Evolutionary conservation across 179 eudicot species (phyloP), one percentile per base, ranked within the genome.

Genomic region (Nepenthes alata): DNA sequence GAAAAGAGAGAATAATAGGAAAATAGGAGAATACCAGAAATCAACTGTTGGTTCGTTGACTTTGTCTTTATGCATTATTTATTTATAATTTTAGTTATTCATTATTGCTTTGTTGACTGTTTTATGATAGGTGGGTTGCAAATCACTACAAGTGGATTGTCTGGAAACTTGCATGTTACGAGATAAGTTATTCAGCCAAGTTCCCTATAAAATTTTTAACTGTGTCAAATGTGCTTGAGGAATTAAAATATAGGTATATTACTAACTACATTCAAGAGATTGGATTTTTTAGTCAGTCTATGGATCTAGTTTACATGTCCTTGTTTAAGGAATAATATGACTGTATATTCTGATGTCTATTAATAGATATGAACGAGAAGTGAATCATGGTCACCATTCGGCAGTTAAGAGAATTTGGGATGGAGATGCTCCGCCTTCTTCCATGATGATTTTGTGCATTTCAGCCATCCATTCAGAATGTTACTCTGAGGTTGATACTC

Each of bases 91-190:
- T 41, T 41, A 41, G 45, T 41, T 4, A 1, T 50, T 50, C 25
- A 25, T 25, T 25, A 25, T 25, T 25, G 25, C 25, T 25, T 25
- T 25, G 1, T 25, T 25, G 25, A 25, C n/a, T 50, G 13, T 50
- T 13, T 47, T 47, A 7, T 39, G 72, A 45, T 67, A 91, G 98
- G 82, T 91, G 98, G 98, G 86, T 89, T 63, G 75, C 85, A 71
- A 89, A 91, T 81, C 98, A 91, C 77, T 89, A 75, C 80, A 89
- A 86, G 85, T 91, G 98, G 98, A 84, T 91, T 65, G 89, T 91
- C 56, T 89, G 98, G 98, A 91, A 91, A 78, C 89, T 91, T 67
- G 89, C 95, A 57, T 84, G 86, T 69, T 89, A 86, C 67, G 96
- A 89, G 74, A 84, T 96, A 74, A 79, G 76, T 64, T 84, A 71